These are phyloP conservation scores for Erucastrum elatum DNA, from an alignment of 345 rosid genomes.

Conservation along the genomic window DNA sequence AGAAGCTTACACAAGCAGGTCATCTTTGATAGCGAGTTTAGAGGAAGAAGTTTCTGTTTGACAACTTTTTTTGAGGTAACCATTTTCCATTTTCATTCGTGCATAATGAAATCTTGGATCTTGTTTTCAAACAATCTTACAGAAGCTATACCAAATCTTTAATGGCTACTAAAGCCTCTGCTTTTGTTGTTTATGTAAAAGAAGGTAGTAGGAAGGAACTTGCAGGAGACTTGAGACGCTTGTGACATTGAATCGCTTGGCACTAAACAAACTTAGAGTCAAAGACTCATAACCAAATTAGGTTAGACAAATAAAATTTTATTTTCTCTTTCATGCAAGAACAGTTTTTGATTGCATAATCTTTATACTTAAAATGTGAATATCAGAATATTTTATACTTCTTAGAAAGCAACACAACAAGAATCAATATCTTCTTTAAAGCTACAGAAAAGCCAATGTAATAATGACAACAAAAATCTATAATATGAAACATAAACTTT, in stretches of 20 bases:
- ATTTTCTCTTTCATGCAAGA: slow-evolving; percentile 21
- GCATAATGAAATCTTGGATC: slow-evolving; percentile 10
- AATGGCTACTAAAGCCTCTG: neutral
- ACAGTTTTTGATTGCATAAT: slow-evolving; percentile 32
- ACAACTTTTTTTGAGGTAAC: slow-evolving; percentile 37
- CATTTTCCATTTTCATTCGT: neutral
- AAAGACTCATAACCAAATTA: slow-evolving; percentile 38
- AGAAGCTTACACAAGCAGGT: slow-evolving; percentile 35
- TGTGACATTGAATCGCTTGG: slow-evolving; percentile 21
- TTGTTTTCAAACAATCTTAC: slow-evolving; percentile 10
- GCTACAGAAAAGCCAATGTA: slow-evolving; percentile 33
- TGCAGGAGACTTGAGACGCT: slow-evolving; percentile 32
- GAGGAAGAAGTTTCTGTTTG: slow-evolving; percentile 29
- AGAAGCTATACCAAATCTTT: neutral
- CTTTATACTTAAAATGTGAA: slow-evolving; percentile 32
- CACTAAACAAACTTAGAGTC: slow-evolving; percentile 33
- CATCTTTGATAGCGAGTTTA: slow-evolving; percentile 32
- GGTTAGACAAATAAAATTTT: slow-evolving; percentile 48
- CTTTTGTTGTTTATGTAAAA: neutral
- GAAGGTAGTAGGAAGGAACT: slow-evolving; percentile 41
- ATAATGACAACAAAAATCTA: slow-evolving; percentile 38
- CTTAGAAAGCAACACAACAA: slow-evolving; percentile 22
- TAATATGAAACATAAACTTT: slow-evolving; percentile 35
- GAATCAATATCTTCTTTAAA: slow-evolving; percentile 10
- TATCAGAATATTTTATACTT: slow-evolving; percentile 8